Evolutionary conservation across 805 yeast genomes (phyloP), one percentile per base, ranked within the genome.

Genomic region (Cyberlindnera veronae): DNA sequence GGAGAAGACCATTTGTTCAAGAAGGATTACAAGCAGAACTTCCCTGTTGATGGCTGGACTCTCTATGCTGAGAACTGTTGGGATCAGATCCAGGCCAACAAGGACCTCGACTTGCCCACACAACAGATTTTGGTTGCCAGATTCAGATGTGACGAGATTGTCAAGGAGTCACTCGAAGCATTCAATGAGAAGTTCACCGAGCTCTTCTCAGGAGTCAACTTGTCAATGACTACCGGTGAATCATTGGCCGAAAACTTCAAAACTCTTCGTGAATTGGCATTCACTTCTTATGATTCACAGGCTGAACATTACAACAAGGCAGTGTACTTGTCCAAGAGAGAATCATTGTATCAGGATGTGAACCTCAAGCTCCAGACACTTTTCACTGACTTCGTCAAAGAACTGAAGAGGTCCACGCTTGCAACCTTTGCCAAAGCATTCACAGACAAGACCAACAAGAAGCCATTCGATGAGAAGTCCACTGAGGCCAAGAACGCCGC

Each of bases 41-140:
- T 93, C 41, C 99, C 99, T 10, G 71, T 91, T 38, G 99, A 93
- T 63, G 98, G 97, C 18, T 93, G 99, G 98, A 75, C 91, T 4
- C 64, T 89, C 60, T 93, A 93, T 54, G 89, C 96, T 1, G 82
- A 79, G 39, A 84, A 81, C 56, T 81, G 95, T 50, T 93, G 99
- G 99, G 81, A 85, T 37, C 96, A 88, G 62, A 93, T 93, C 54
- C 95, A 88, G 60, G 72, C 74, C 46, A 93, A 93, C 65, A 90
- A 88, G 63, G 99, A 93, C 60, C 74, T 93, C 48, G 99, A 93
- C 64, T 71, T 93, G 49, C 99, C 99, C 20, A 90, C 98, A 2
- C 99, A 93, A 58, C 99, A 93, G 61, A 85, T 87, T 23, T 69
- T 93, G 44, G 98, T 93, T 18, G 95, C 99, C 7, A 77, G 93